These are phyloP conservation scores for Aureobasidium sp. DNA, from an alignment of 2,329 filamentous ascomycete genomes.

Conservation along the genomic window DNA sequence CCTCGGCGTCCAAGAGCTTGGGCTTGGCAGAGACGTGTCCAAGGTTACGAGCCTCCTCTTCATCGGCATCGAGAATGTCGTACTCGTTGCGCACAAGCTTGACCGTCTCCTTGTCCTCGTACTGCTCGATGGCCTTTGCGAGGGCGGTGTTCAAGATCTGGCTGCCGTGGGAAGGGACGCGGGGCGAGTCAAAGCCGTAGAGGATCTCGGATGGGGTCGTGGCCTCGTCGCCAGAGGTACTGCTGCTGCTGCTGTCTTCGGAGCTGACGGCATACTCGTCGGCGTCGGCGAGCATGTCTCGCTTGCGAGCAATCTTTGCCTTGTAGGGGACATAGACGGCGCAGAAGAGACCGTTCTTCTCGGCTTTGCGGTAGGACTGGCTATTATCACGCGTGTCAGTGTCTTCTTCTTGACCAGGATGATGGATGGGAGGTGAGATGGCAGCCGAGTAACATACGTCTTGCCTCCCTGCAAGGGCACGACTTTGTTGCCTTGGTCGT, in stretches of 20 bases:
- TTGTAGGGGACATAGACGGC: constrained; percentile 18
- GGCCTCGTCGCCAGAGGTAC: constrained; percentile 28
- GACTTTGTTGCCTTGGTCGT: constrained; percentile 27
- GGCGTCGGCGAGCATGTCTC: constrained; percentile 36
- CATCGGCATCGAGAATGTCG: constrained; percentile 42
- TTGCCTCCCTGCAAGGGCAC: constrained; percentile 29
- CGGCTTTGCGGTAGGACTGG: constrained; percentile 24
- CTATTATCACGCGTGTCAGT: background rate
- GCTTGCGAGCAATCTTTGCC: constrained; percentile 32
- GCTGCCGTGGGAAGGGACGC: constrained; percentile 47
- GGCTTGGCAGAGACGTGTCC: constrained; percentile 26
- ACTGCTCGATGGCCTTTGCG: constrained; percentile 52
- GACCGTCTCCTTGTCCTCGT: constrained; percentile 54
- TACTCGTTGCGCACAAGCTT: constrained; percentile 56
- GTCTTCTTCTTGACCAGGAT: no score
- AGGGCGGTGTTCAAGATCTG: constrained; percentile 52
- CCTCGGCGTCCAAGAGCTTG: constrained; percentile 28
- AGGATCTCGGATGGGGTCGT: constrained; percentile 44
- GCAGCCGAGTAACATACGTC: constrained; percentile 22
- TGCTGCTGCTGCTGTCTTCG: constrained; percentile 11
- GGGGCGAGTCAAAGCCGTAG: constrained; percentile 48
- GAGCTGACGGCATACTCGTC: constrained; percentile 16
- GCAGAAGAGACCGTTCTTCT: constrained; percentile 26
- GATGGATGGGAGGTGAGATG: background rate
- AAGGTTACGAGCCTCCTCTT: constrained; percentile 32